phyloP scores from a whole-genome alignment of 305 asterid species.

The Rubia balearica region DNA sequence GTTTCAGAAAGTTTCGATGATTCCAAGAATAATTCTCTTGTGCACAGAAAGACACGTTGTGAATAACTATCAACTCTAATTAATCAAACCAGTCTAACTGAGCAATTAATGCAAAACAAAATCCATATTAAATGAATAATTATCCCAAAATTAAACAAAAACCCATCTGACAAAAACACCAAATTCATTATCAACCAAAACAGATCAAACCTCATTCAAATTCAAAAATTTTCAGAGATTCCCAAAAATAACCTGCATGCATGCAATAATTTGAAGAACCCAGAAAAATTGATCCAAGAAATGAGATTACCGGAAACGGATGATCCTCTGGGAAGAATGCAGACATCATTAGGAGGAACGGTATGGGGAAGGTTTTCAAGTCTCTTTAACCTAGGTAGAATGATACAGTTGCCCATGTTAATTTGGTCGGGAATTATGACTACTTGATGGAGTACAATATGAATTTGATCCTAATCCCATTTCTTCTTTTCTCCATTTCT shows the following conservation, averaged over 20 bases:
- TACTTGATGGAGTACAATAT: not conserved
- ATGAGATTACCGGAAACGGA: not conserved
- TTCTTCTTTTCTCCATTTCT: conserved; percentile 11
- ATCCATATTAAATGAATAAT: no score
- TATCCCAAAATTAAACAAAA: not conserved
- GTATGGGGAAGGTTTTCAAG: not conserved
- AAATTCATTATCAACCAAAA: not conserved
- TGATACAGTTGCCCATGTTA: conserved; percentile 22
- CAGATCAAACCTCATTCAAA: not conserved
- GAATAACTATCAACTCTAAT: not conserved
- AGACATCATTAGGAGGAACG: not conserved
- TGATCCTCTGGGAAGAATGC: not conserved
- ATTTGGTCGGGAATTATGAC: not conserved
- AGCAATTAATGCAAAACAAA: not conserved
- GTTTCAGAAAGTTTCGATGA: no score
- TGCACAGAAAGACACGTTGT: not conserved
- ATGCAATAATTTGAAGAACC: not conserved
- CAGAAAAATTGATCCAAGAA: not conserved
- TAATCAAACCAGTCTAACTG: no score
- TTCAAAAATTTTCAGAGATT: not conserved
- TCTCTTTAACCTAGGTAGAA: conserved; percentile 4
- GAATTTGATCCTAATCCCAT: not conserved
- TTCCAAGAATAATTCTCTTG: no score
- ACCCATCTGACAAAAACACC: not conserved
- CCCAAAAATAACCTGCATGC: not conserved